These are phyloP conservation scores for Phialocephala subalpina DNA, from an alignment of 2,329 filamentous ascomycete genomes.

Conservation along the genomic window DNA sequence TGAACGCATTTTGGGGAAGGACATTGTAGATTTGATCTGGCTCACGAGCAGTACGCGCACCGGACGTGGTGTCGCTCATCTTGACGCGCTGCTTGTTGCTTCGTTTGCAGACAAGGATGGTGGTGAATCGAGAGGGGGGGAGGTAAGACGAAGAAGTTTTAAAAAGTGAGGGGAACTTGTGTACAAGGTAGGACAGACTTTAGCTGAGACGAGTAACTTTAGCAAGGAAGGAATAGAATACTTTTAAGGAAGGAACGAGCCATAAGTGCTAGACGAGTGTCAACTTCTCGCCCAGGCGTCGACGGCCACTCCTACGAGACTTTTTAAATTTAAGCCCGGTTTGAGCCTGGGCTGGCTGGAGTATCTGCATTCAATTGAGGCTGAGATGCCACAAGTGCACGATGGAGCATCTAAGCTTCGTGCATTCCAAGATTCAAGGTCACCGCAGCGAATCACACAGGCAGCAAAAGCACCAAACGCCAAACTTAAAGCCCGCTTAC, in stretches of 20 bases:
- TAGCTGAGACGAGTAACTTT: background rate
- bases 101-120: background rate
- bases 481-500: conserved; percentile 21
- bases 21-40: conserved; percentile 9
- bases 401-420: background rate
- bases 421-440: conserved; percentile 2
- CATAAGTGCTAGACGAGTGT: background rate
- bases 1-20: conserved; percentile 22
- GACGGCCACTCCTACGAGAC: background rate
- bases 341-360: conserved; percentile 2
- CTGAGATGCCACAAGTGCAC: conserved; percentile 17
- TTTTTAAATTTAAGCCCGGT: background rate
- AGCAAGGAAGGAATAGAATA: background rate
- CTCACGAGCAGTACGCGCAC: background rate
- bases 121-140: background rate
- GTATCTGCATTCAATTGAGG: conserved; percentile 11
- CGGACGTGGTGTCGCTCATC: conserved; percentile 2
- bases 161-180: background rate
- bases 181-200: background rate
- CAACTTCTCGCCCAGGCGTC: background rate
- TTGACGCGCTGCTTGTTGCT: background rate
- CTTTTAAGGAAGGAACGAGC: background rate
- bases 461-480: background rate
- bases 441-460: conserved; percentile 1
- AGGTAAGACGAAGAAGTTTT: conserved; percentile 4